Evolutionary conservation across 129 eudicot species (phyloP).

Genomic region (Scalesia atractyloides): DNA sequence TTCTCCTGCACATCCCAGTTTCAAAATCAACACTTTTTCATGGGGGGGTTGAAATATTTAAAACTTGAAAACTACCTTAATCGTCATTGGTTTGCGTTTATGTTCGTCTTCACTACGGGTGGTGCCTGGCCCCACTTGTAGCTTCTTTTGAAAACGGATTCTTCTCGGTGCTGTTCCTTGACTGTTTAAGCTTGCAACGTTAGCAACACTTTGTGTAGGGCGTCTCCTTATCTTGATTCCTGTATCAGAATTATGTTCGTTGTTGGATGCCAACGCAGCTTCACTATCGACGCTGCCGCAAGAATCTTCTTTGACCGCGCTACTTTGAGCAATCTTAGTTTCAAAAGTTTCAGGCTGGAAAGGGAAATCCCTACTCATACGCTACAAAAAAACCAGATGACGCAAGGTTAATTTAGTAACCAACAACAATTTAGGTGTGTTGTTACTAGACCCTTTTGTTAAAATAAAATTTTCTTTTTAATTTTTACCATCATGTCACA

Average conservation of each 20-base stretch:
- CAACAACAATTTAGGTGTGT: not conserved
- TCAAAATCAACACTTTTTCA: constrained; percentile 9
- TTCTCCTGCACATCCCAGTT: constrained; percentile 45
- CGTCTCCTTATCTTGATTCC: constrained; percentile 47
- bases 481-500: not conserved
- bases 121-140: constrained; percentile 32
- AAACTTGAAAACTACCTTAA: constrained; percentile 40
- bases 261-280: constrained; percentile 18
- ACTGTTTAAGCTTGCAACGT: not conserved
- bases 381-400: not conserved
- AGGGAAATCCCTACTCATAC: not conserved
- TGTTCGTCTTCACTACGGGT: constrained; percentile 8
- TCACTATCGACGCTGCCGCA: constrained; percentile 25
- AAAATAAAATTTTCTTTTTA: no score
- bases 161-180: constrained; percentile 83
- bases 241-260: constrained; percentile 21
- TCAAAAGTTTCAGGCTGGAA: not conserved
- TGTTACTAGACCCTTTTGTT: not conserved
- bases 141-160: constrained; percentile 54
- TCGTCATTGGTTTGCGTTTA: constrained; percentile 7
- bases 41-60: not conserved
- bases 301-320: constrained; percentile 35
- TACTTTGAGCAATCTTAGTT: constrained; percentile 5
- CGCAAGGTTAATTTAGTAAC: not conserved
- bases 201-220: not conserved